phyloP scores from a whole-genome alignment of 2,329 filamentous ascomycete species.

The Basipetospora chlamydospora region DNA sequence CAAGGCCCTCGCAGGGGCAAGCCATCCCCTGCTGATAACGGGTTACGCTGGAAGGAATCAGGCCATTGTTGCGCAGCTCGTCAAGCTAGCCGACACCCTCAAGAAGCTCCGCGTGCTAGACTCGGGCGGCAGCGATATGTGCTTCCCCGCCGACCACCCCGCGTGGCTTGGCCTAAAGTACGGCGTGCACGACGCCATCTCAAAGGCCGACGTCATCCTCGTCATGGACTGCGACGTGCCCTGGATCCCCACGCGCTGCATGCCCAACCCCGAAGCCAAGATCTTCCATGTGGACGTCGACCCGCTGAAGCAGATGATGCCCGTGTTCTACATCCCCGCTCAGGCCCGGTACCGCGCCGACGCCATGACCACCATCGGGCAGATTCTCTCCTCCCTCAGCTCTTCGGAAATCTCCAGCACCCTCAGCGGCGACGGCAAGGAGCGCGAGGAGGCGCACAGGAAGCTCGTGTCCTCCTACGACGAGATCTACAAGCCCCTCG shows the following conservation, averaged over 20 bases:
- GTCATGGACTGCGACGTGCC: slow-evolving; percentile 84
- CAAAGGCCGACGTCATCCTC: slow-evolving; percentile 67
- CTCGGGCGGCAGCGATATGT: slow-evolving; percentile 68
- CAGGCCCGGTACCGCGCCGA: slow-evolving; percentile 53
- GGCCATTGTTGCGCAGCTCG: slow-evolving; percentile 42
- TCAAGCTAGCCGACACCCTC: slow-evolving; percentile 51
- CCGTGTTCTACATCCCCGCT: slow-evolving; percentile 56
- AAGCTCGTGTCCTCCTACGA: slow-evolving; percentile 46
- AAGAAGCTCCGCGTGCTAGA: slow-evolving; percentile 59
- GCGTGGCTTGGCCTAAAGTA: slow-evolving; percentile 58
- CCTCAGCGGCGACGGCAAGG: slow-evolving; percentile 14
- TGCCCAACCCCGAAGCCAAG: slow-evolving; percentile 34
- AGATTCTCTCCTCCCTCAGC: slow-evolving; percentile 49
- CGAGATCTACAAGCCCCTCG: slow-evolving; percentile 38
- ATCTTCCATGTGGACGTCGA: slow-evolving; percentile 53
- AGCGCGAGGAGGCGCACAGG: slow-evolving; percentile 31
- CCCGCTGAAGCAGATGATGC: slow-evolving; percentile 57
- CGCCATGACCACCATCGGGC: slow-evolving; percentile 47
- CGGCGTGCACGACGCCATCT: slow-evolving; percentile 59
- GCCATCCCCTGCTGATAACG: slow-evolving; percentile 54
- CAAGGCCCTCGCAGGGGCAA: slow-evolving; percentile 45
- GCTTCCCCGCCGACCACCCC: slow-evolving; percentile 58
- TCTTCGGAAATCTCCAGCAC: slow-evolving; percentile 21
- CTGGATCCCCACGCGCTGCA: slow-evolving; percentile 71
- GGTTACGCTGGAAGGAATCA: slow-evolving; percentile 61